These are phyloP conservation scores for Fusarium hostae DNA, from an alignment of 2,329 filamentous ascomycete species.

Conservation along the genomic window DNA sequence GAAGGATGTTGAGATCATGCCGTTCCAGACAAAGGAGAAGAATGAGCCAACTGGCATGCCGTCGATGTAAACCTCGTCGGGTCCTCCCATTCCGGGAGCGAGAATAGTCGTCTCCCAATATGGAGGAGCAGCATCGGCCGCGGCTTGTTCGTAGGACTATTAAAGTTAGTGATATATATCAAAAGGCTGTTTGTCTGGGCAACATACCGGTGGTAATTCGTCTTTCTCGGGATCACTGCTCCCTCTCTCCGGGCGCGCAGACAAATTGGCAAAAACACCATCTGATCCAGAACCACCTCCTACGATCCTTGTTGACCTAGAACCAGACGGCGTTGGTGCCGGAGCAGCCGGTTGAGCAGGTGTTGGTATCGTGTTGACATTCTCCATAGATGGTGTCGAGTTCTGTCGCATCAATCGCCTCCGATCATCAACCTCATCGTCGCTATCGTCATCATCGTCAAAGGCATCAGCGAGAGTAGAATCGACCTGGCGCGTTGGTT, in stretches of 20 bases:
- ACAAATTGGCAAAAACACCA: constrained; percentile 95
- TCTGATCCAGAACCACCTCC: constrained; percentile 85
- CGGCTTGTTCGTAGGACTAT: constrained; percentile 97
- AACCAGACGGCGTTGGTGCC: constrained; percentile 48
- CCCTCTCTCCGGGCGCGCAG: constrained; percentile 85
- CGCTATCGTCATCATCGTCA: constrained; percentile 81
- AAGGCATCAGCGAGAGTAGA: constrained; percentile 93
- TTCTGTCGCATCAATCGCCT: constrained; percentile 84
- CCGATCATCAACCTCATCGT: constrained; percentile 79
- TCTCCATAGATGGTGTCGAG: constrained; percentile 47
- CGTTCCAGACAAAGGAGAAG: constrained; percentile 91
- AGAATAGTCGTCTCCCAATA: constrained; percentile 99
- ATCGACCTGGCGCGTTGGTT: constrained; percentile 66
- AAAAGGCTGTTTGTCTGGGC: background rate
- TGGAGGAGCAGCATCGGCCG: constrained; percentile 92
- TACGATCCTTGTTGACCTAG: constrained; percentile 62
- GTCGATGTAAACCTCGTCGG: constrained; percentile 96
- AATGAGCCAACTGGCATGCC: constrained; percentile 91
- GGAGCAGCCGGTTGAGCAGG: constrained; percentile 24
- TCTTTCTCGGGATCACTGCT: constrained; percentile 83
- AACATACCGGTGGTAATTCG: constrained; percentile 89
- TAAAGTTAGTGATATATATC: constrained; percentile 48
- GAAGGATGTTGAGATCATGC: constrained; percentile 97
- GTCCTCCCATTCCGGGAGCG: constrained; percentile 87
- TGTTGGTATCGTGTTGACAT: constrained; percentile 30